Conservation (phyloP, 805 yeast species). For the Yarrowia divulgata region DNA sequence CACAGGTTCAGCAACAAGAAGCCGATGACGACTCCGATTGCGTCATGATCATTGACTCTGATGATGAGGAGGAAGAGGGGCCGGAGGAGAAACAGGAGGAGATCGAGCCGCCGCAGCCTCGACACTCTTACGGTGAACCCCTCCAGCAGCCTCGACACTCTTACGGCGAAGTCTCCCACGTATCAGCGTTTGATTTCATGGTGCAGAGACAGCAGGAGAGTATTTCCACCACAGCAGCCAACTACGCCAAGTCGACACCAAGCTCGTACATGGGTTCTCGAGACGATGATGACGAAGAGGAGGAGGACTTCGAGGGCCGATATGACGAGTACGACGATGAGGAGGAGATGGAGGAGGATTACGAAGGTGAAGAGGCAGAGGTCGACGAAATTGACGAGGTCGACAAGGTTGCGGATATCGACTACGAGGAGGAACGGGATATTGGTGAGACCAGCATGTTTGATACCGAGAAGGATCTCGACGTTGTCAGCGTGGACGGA, state of each 20-base stretch:
- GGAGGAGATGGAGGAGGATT: not conserved
- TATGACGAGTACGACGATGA: slow-evolving; percentile 39
- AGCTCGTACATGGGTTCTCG: slow-evolving; percentile 31
- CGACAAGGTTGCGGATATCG: slow-evolving; percentile 18
- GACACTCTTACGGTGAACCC: too few relatives aligned
- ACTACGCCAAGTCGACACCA: slow-evolving; percentile 19
- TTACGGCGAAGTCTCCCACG: too few relatives aligned
- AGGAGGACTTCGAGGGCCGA: slow-evolving; percentile 35
- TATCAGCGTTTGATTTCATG: too few relatives aligned
- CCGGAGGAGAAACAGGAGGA: not conserved
- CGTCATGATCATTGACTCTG: slow-evolving; percentile 20
- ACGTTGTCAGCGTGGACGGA: slow-evolving; percentile 33
- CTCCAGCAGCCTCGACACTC: too few relatives aligned
- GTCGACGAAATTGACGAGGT: slow-evolving; percentile 1
- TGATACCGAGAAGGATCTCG: slow-evolving; percentile 33
- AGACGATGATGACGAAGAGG: slow-evolving; percentile 38
- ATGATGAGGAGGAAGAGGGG: slow-evolving; percentile 20
- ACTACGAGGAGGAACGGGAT: slow-evolving; percentile 40
- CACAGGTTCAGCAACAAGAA: not conserved
- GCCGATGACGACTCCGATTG: slow-evolving; percentile 10
- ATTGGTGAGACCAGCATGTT: slow-evolving; percentile 29
- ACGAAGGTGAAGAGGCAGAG: not conserved
- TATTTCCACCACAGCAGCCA: too few relatives aligned
- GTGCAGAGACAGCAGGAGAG: not conserved
- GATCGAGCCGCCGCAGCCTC: too few relatives aligned